Percentiles rank a stretch among this genome's conserved stretches.
phyloP scores from a whole-genome alignment of 2,329 filamentous ascomycete species.

The Trichophyton simii region DNA sequence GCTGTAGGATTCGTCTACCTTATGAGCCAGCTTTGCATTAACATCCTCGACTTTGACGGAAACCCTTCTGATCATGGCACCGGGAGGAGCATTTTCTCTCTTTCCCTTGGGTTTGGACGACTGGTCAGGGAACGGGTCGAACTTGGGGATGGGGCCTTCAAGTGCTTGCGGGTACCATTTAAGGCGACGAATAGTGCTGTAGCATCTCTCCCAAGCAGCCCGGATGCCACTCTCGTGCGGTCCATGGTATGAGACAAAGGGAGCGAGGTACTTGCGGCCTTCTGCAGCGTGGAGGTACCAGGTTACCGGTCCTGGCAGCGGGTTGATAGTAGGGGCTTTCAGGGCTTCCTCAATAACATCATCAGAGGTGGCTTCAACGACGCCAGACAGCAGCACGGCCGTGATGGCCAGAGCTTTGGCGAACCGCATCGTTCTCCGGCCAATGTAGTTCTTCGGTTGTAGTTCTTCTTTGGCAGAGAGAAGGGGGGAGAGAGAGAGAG shows the following conservation, averaged over 20 bases:
- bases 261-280: conserved; percentile 35
- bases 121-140: conserved; percentile 37
- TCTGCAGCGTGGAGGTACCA: too few species aligned
- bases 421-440: conserved; percentile 9
- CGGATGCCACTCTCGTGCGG: conserved; percentile 28
- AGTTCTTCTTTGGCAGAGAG: neutral
- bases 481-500: too few species aligned
- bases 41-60: conserved; percentile 36
- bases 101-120: conserved; percentile 16
- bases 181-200: conserved; percentile 35
- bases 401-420: conserved; percentile 7
- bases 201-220: conserved; percentile 41
- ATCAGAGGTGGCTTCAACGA: conserved; percentile 29
- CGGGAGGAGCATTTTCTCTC: conserved; percentile 15
- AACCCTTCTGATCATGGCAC: conserved; percentile 28
- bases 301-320: conserved; percentile 39
- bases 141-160: conserved; percentile 41
- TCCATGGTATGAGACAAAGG: conserved; percentile 28
- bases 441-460: neutral
- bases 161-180: conserved; percentile 44
- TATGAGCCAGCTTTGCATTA: conserved; percentile 40
- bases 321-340: conserved; percentile 32
- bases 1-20: conserved; percentile 46
- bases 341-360: too few species aligned
- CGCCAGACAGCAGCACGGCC: conserved; percentile 17